Evolutionary conservation across 2,329 filamentous ascomycete species (phyloP), one percentile per base, ranked within the genome.

Genomic region (Beauveria varroae): DNA sequence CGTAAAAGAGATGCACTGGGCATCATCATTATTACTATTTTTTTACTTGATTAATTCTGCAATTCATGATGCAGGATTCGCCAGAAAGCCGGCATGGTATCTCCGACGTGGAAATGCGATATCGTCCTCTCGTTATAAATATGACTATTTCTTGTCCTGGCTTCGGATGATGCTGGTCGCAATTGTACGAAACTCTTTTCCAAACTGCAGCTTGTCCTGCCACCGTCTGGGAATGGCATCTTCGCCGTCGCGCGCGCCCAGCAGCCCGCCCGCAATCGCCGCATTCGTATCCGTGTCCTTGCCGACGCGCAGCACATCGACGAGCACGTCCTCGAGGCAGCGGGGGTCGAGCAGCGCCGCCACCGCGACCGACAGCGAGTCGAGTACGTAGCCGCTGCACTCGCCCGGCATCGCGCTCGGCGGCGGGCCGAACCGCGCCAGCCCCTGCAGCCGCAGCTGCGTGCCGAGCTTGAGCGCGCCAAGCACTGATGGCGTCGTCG

Each of bases 241-340:
- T 3, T 72, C 67, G 3, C 79, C 79, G 53, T 79, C 76, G 28
- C 76, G 68, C 1, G 77, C 78, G 0, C 78, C 78, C 2, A 81
- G 61, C 3, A 80, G 63, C 0, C 78, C 78, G 1, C 78, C 78
- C 0, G 78, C 76, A 47, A 80, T 73, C 0, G 78, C 78, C 0
- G 65, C 77, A 59, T 80, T 80, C 0, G 78, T 79, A 63, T 81
- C 79, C 0, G 77, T 76, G 60, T 81, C 78, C 18, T 65, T 67
- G 1, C 79, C 78, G 37, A 80, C 68, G 4, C 75, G 66, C 8
- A 80, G 75, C 22, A 80, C 73, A 64, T 80, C 77, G 0, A 80
- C 72, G 4, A 81, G 60, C 10, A 79, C 65, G n/a, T 79, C 76
- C 52, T 77, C 77, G 5, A 79, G 63, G 9, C 65, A 61, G 41